Evolutionary conservation across 164 flowering plant species (phyloP), one percentile per base, ranked within the genome.

Genomic region (Sextonia rubra): DNA sequence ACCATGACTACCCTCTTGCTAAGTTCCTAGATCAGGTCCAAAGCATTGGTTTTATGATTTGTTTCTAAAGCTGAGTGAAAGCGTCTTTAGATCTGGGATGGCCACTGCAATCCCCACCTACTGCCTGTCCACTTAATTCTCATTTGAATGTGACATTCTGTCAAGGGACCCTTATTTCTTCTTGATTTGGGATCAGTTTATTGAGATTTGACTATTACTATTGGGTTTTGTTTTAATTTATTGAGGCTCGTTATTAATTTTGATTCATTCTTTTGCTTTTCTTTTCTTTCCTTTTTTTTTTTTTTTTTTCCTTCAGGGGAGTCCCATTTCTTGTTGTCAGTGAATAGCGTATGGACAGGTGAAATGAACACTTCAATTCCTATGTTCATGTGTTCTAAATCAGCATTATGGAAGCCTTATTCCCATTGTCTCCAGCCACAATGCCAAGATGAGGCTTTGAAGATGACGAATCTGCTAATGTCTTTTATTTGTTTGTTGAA

Each of bases 291-390:
- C 49, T 18, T 9, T 26, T 15, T 69, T 44, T 58, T 17, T 23
- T 25, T 26, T 15, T 75, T 17, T 23, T 25, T 26, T 15, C 72
- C 37, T 24, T 55, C 78, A 78, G 81, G 81, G 78, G 78, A 56
- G 0, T 75, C 49, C 76, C 78, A 37, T 78, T 78, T 61, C 18
- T 75, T 68, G 67, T 48, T 7, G 69, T 75, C 12, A 73, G n/a
- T 1, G 81, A 75, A 72, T 73, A 61, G 49, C 30, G 2, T 27
- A 44, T 25, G 52, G 69, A n/a, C 25, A 37, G 75, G 26, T 23
- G 26, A 20, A 52, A 52, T 14, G 26, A 20, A 52, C 17, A 52
- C 58, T 52, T 52, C 58, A 52, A 15, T 20, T 4, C n/a, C 44
- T 9, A 32, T 32, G 44, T 32, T 32, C 44, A 32, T 32, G 44